These are phyloP conservation scores for Syzygium malaccense DNA, from an alignment of 441 rosid species.

Conservation along the genomic window DNA sequence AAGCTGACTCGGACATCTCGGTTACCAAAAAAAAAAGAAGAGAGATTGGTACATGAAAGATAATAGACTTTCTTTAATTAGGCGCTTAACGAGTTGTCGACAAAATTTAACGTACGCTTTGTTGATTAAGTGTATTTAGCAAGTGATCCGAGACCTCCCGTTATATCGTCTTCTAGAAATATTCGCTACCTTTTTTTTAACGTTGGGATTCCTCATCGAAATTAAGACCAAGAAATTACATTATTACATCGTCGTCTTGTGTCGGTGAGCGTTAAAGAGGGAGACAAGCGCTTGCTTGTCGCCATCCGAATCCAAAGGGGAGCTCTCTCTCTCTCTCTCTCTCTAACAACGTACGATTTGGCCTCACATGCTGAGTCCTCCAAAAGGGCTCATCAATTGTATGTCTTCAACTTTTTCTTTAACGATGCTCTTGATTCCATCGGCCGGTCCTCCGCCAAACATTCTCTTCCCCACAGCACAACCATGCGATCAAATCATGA, in stretches of 20 bases:
- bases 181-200: accelerated
- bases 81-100: background rate
- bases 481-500: background rate
- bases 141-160: too few relatives aligned
- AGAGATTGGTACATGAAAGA: background rate
- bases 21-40: background rate
- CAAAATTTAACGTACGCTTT: background rate
- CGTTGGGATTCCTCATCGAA: background rate
- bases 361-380: background rate
- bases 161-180: background rate
- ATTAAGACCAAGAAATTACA: background rate
- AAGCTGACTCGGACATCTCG: too few relatives aligned
- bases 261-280: background rate
- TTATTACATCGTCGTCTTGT: background rate
- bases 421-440: background rate
- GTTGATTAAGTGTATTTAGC: background rate
- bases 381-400: background rate
- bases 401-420: background rate
- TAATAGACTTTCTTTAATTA: background rate
- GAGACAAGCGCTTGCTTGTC: background rate
- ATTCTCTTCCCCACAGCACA: background rate
- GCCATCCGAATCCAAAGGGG: background rate
- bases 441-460: background rate
- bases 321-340: background rate
- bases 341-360: background rate